These are phyloP conservation scores for Stromatinia cepivora DNA, from an alignment of 2,329 filamentous ascomycete species.

Conservation along the genomic window DNA sequence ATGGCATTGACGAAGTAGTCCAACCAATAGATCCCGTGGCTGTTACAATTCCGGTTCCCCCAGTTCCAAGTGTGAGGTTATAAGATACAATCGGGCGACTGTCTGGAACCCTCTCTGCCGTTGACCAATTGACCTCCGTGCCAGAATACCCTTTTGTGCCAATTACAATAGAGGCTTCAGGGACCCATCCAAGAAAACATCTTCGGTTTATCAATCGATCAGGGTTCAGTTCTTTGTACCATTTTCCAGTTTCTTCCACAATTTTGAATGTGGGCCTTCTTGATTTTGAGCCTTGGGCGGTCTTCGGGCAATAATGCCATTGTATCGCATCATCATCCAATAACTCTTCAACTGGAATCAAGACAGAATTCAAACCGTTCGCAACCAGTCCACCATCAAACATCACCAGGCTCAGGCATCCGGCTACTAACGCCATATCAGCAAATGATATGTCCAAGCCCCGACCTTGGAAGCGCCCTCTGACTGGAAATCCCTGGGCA, in stretches of 20 bases:
- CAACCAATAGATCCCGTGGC: neutral
- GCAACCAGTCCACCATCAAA: neutral
- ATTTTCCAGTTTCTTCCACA: neutral
- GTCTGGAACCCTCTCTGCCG: neutral
- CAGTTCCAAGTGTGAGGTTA: neutral
- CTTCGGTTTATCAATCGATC: neutral
- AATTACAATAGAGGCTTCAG: neutral
- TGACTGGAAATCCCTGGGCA: neutral
- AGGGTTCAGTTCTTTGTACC: neutral
- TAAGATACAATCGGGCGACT: neutral
- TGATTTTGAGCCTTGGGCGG: too few species aligned
- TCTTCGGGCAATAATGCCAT: neutral
- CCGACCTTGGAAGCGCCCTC: neutral
- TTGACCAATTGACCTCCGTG: neutral
- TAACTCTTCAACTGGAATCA: neutral
- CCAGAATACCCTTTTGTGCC: neutral
- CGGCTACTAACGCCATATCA: neutral
- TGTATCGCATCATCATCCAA: neutral
- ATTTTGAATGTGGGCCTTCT: neutral
- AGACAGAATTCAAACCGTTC: neutral
- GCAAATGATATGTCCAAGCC: neutral
- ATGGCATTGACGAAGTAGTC: neutral
- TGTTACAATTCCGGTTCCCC: neutral
- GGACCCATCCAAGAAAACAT: conserved; percentile 6
- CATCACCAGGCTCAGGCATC: neutral